Evolutionary conservation across 495 filamentous ascomycete species (phyloP).

Genomic region (Penicillium samsonianum): DNA sequence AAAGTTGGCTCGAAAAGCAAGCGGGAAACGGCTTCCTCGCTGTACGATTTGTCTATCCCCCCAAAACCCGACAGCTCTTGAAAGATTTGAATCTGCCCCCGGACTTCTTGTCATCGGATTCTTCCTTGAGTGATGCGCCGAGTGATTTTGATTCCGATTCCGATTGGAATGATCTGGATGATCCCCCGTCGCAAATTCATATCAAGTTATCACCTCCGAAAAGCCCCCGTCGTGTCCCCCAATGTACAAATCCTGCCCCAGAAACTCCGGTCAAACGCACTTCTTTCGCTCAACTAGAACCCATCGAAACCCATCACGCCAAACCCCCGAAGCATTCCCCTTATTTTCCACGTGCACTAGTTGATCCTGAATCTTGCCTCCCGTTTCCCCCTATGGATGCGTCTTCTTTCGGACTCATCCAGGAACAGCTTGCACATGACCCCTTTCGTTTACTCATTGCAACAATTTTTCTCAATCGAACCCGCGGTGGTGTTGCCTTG

Average conservation of each 20-base stretch:
- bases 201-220: conserved; percentile 1
- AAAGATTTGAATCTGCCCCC: conserved; percentile 17
- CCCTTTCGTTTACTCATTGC: conserved; percentile 75
- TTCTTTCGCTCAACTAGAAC: conserved; percentile 3
- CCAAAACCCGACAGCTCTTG: conserved; percentile 18
- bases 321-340: conserved; percentile 45
- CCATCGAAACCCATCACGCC: conserved; percentile 19
- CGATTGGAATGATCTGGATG: conserved; percentile 12
- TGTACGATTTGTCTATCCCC: conserved; percentile 12
- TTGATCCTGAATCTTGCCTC: conserved; percentile 59
- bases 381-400: conserved; percentile 70
- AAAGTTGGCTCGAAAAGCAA: neutral
- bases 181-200: neutral
- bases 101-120: conserved; percentile 36
- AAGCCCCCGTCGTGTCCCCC: neutral
- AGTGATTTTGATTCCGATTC: conserved; percentile 29
- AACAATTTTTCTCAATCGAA: conserved; percentile 82
- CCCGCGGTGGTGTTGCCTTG: conserved; percentile 69
- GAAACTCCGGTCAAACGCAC: conserved; percentile 11
- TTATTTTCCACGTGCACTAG: conserved; percentile 46
- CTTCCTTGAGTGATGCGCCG: conserved; percentile 35
- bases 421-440: conserved; percentile 71
- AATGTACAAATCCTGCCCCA: neutral
- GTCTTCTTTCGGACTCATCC: conserved; percentile 72
- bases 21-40: neutral